Evolutionary conservation across 2,329 filamentous ascomycete genomes (phyloP), one percentile per base, ranked within the genome.

Genomic region (Huntiella savannae): DNA sequence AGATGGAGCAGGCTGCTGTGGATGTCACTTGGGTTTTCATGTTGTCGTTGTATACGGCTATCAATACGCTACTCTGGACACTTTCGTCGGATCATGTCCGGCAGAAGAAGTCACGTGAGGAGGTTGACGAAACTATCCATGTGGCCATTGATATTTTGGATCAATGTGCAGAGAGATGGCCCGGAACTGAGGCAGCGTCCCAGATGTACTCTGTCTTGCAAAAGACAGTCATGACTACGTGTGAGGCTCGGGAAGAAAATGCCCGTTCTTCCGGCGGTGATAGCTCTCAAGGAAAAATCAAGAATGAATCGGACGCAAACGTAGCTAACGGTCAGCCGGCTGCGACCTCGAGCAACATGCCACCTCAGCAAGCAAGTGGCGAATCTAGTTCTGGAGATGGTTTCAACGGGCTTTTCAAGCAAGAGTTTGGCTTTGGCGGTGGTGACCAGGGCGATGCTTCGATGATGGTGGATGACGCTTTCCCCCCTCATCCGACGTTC

Each of bases 11-110:
- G 12, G 71, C 73, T 11, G 77, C 77, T 16, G 75, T 91, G 8
- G 88, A 95, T 57, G 69, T 95, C 50, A 95, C 87, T 1, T 96
- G 88, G 88, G 79, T 94, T 38, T 94, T 94, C 56, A 75, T 93
- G 1, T 72, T 94, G 49, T 78, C 81, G 15, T 71, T 96, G 36
- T 95, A 92, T 63, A 91, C 92, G 76, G 78, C 83, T 4, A 71
- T 96, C 48, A 95, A 94, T 57, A 87, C 84, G 4, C 73, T 95
- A 43, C 70, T 98, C 1, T 98, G 91, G 91, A 77, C 82, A 1
- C 71, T 93, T 5, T 93, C 87, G 1, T 95, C 93, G 56, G 71
- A 79, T 3, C 81, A 88, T 53, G 78, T 96, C 17, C 79, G 91
- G 40, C 71, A 73, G 46, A 67, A 73, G 13, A 80, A 94, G 57